Evolutionary conservation across 2,329 filamentous ascomycete genomes (phyloP).

Genomic region (Neonectria hederae): DNA sequence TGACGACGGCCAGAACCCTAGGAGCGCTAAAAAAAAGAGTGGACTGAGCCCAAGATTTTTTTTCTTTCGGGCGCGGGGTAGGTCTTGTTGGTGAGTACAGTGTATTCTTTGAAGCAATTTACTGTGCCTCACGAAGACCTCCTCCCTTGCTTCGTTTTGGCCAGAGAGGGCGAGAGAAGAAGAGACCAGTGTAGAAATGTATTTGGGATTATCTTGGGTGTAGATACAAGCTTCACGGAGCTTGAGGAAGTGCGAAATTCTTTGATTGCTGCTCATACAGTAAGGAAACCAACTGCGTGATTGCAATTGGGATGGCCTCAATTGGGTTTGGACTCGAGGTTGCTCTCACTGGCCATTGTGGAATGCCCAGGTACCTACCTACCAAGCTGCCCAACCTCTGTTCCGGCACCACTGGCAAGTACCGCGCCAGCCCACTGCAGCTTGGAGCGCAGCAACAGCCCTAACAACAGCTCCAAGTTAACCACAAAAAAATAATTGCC

Average conservation of each 20-base stretch:
- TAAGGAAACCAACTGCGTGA: not conserved
- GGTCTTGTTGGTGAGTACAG: not conserved
- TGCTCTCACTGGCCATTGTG: no score
- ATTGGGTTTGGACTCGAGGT: not conserved
- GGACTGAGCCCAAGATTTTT: constrained; percentile 1
- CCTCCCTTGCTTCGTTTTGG: not conserved
- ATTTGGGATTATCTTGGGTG: not conserved
- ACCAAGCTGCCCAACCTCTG: no score
- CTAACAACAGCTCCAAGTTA: constrained; percentile 31
- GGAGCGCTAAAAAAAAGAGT: not conserved
- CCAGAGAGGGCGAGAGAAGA: not conserved
- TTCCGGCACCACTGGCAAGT: not conserved
- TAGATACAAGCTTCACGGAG: not conserved
- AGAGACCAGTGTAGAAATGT: not conserved
- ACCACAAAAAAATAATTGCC: constrained; percentile 33
- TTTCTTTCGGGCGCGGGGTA: constrained; percentile 16
- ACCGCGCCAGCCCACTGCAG: constrained; percentile 14
- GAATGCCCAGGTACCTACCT: no score
- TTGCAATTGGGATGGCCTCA: not conserved
- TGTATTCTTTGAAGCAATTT: not conserved
- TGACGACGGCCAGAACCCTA: constrained; percentile 7
- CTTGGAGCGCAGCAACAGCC: constrained; percentile 25
- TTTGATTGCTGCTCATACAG: not conserved
- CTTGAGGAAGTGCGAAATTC: not conserved
- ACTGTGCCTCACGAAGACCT: not conserved